Percentiles rank a stretch among this genome's conserved stretches.
Evolutionary conservation across 768 basidiomycete genomes (phyloP).

Genomic region (Rhodotorula sphaerocarpa): DNA sequence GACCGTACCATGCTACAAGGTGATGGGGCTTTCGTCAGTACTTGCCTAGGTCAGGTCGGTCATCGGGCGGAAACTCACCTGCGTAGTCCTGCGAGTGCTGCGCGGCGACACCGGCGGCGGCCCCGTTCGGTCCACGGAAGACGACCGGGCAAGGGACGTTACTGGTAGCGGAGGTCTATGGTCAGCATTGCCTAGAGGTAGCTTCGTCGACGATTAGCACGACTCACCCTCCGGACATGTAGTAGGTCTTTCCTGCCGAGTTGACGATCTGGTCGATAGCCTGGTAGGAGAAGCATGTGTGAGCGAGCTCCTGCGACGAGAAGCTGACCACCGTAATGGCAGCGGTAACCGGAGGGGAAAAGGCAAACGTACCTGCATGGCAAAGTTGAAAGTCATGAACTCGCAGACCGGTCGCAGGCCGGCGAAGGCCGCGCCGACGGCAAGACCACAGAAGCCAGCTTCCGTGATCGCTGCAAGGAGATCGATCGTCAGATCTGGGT

Average conservation of each 20-base stretch:
- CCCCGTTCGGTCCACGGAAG: slow-evolving; percentile 99
- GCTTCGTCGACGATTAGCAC: no score
- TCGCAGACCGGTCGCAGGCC: slow-evolving; percentile 96
- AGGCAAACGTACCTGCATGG: slow-evolving; percentile 62
- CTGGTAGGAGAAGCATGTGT: no score
- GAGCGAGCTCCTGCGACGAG: neutral
- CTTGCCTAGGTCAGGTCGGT: no score
- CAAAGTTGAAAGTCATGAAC: slow-evolving; percentile 99
- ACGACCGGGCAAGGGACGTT: slow-evolving; percentile 79
- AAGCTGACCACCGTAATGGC: neutral
- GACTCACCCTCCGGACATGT: slow-evolving; percentile 99
- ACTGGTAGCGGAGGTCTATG: no score
- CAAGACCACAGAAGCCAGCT: slow-evolving; percentile 96
- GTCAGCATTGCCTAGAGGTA: no score
- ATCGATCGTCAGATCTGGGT: no score
- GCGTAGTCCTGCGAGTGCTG: slow-evolving; percentile 98
- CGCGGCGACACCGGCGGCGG: slow-evolving; percentile 89
- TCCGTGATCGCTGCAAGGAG: slow-evolving; percentile 55
- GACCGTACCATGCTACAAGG: slow-evolving; percentile 41
- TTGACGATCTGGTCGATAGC: slow-evolving; percentile 99
- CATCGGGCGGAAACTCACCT: slow-evolving; percentile 76
- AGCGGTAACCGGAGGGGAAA: neutral
- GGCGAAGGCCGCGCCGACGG: slow-evolving; percentile 85
- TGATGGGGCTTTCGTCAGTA: neutral
- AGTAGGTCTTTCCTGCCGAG: slow-evolving; percentile 99